Base-by-base conservation (phyloP, 1,284 basidiomycete species). In the Leccinum fuscescens region DNA sequence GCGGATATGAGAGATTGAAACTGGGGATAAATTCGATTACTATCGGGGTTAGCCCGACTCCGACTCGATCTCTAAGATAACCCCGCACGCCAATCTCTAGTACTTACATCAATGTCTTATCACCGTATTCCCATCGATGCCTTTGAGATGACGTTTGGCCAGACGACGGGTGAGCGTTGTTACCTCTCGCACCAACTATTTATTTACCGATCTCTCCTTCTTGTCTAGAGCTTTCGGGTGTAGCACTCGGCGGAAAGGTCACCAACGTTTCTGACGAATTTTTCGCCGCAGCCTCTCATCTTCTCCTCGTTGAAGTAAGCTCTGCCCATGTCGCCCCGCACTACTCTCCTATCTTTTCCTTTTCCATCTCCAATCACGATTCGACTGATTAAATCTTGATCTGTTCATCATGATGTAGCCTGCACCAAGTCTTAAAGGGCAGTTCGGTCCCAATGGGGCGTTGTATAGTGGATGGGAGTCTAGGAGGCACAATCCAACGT, bases 381-480 rank as follows among this genome's bases (percentile, higher is more conserved):
- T 42, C 3, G 50, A 49, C 44, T 5, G 14, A 12, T 17, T 22
- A 35, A 29, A 24, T 53, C 27, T 27, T n/a, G 31, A 17, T 33
- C 35, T 58, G 44, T 29, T 52, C 56, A 17, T 27, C 57, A 20
- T 54, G 33, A 44, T 31, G 12, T 48, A 94, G 91, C 88, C 93
- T 14, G 84, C 94, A 44, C 82, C 82, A 4, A 92, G 87, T 68
- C 76, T 95, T 76, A 92, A 95, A 76, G 96, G 97, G 12, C 92
- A 94, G 66, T 99, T 96, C 69, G 96, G 96, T 1, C 93, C 95
- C 1, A 96, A 96, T 54, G 96, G 96, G 27, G 96, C 96, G 0
- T 77, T 98, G 39, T 99, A 86, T 75, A 94, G 92, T 68, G 96
- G 96, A 56, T 99, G 96, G 96, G 96, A 99, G 76, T 86, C 84